Base-by-base conservation (phyloP, 2,329 filamentous ascomycete species). In the Pseudogymnoascus sp. region DNA sequence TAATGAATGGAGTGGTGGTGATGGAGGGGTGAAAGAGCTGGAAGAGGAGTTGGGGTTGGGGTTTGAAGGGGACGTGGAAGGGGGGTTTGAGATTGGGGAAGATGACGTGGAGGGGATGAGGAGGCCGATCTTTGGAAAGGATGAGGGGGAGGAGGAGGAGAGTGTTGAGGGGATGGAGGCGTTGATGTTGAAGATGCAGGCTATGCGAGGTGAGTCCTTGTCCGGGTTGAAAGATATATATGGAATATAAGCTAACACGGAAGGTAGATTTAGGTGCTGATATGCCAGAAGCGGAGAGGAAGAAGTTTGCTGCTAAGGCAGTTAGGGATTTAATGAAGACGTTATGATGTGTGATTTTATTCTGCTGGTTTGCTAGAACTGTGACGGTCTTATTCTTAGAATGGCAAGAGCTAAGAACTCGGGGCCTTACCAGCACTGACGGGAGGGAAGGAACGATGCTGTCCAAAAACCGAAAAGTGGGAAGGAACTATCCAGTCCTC, bases 121-220 rank as follows among this genome's bases (percentile, higher is more conserved):
- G 63, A 69, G 71, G 45, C 75, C 74, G 7, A 75, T 77, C 34
- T 69, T 72, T 64, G 68, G 67, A 10, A 62, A 62, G 28, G 65
- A 65, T 10, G 63, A 37, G 4, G 62, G 57, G n/a, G 64, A 62
- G 14, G 54, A 67, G 11, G 70, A 74, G 16, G 77, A 76, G 6
- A 77, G 77, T 16, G 79, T 89, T 14, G 79, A 81, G 69, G 83
- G 84, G 72, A 72, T 89, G 31, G 85, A 88, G 69, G 75, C 77
- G 62, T 83, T 89, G 81, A 87, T 89, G 83, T 75, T 79, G 61
- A 87, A 83, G 73, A 76, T 90, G 66, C 83, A 85, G 73, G 84
- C 84, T 1, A 84, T 84, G 7, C 70, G 70, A 72, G 73, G 73
- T 74, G 63, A 66, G 70, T 68, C 10, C 43, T 16, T 7, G 14